Evolutionary conservation across 2,329 filamentous ascomycete genomes (phyloP).

Genomic region (Cercospora canescens): DNA sequence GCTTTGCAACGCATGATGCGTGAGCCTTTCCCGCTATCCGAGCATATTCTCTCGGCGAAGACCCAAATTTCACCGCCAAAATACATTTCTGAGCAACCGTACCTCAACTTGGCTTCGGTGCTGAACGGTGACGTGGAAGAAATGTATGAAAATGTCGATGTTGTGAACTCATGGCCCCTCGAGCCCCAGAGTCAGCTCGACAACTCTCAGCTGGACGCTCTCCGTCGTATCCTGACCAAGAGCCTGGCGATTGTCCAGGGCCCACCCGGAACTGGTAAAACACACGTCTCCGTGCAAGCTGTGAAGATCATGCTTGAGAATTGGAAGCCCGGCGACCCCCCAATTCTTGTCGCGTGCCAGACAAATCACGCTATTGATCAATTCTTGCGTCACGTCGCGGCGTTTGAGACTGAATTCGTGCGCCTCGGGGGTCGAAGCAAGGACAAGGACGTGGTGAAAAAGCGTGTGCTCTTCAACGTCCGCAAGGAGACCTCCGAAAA

Average conservation of each 20-base stretch:
- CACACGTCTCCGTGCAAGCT: constrained; percentile 73
- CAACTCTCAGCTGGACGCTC: constrained; percentile 66
- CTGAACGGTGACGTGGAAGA: constrained; percentile 35
- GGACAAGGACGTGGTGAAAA: constrained; percentile 62
- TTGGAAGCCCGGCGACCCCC: constrained; percentile 56
- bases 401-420: constrained; percentile 63
- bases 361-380: constrained; percentile 92
- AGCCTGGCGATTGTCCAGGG: constrained; percentile 78
- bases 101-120: constrained; percentile 48
- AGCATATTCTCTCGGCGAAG: constrained; percentile 59
- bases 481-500: constrained; percentile 40
- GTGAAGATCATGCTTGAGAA: constrained; percentile 66
- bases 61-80: constrained; percentile 50
- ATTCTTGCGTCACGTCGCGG: constrained; percentile 64
- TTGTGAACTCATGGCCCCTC: constrained; percentile 57
- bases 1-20: constrained; percentile 66
- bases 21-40: constrained; percentile 61
- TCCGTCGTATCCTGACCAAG: constrained; percentile 69
- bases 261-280: constrained; percentile 77
- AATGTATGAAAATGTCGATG: constrained; percentile 50
- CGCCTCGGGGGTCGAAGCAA: constrained; percentile 70
- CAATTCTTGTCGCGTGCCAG: constrained; percentile 78
- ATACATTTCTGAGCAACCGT: constrained; percentile 54
- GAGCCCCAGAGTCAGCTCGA: constrained; percentile 59
- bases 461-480: constrained; percentile 66